Conservation (phyloP, 2,329 filamentous ascomycete species). For the Trichoderma pleuroti region DNA sequence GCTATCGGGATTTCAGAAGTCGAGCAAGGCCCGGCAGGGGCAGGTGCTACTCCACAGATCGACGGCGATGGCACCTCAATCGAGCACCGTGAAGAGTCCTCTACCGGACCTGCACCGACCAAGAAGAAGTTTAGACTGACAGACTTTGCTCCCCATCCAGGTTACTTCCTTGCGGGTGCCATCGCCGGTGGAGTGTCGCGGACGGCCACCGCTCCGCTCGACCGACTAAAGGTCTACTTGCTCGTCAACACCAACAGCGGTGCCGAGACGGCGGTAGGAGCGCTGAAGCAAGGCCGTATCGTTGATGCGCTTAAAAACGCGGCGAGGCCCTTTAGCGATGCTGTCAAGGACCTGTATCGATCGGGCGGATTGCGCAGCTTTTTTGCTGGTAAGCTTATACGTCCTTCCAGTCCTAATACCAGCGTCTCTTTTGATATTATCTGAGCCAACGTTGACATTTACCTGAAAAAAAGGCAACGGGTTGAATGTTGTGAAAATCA, state of each 20-base stretch:
- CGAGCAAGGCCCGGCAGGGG: conserved; percentile 25
- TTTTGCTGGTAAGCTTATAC: conserved; percentile 70
- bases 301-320: conserved; percentile 63
- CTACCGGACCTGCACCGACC: conserved; percentile 34
- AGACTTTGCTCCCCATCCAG: conserved; percentile 76
- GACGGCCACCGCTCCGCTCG: conserved; percentile 91
- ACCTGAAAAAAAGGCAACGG: conserved; percentile 74
- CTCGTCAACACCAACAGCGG: conserved; percentile 73
- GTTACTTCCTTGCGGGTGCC: conserved; percentile 96
- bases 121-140: conserved; percentile 55
- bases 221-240: conserved; percentile 94
- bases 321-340: conserved; percentile 66
- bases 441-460: neutral
- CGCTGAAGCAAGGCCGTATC: conserved; percentile 67
- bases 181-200: conserved; percentile 91
- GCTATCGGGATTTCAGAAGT: conserved; percentile 26
- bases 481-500: conserved; percentile 93
- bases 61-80: conserved; percentile 36
- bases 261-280: conserved; percentile 55
- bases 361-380: conserved; percentile 84
- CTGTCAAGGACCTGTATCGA: conserved; percentile 74
- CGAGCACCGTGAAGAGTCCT: conserved; percentile 30
- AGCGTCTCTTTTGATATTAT: neutral
- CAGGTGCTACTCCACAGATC: conserved; percentile 25
- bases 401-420: neutral